These are phyloP conservation scores for Lodderomyces theae DNA, from an alignment of 1,139 yeast genomes.

Conservation along the genomic window DNA sequence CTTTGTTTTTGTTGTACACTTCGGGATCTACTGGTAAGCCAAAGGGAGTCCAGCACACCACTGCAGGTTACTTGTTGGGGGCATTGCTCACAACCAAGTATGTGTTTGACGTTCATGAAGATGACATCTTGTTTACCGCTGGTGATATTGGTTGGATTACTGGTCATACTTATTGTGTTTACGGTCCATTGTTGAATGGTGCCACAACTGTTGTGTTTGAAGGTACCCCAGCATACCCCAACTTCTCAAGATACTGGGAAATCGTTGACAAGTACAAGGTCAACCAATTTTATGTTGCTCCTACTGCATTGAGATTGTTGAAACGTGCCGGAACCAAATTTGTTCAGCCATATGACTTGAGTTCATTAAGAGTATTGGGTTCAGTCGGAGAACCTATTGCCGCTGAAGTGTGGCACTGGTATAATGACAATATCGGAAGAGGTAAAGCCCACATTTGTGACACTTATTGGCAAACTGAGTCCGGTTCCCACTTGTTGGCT, in stretches of 20 bases:
- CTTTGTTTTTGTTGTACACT: conserved; percentile 61
- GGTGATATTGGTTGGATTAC: conserved; percentile 92
- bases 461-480: conserved; percentile 85
- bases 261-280: conserved; percentile 75
- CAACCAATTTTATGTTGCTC: conserved; percentile 85
- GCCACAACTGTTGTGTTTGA: conserved; percentile 81
- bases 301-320: conserved; percentile 80
- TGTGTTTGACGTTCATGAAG: conserved; percentile 71
- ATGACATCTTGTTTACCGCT: conserved; percentile 74
- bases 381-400: conserved; percentile 94
- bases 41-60: conserved; percentile 68
- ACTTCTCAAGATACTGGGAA: conserved; percentile 79
- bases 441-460: conserved; percentile 72
- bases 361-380: conserved; percentile 70
- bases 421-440: conserved; percentile 74
- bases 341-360: conserved; percentile 62
- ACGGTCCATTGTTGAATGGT: conserved; percentile 77
- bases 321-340: conserved; percentile 77
- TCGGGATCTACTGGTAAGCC: conserved; percentile 73
- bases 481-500: conserved; percentile 70
- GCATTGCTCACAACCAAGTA: conserved; percentile 70
- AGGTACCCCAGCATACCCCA: conserved; percentile 85
- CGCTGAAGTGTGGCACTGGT: conserved; percentile 94
- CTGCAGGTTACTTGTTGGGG: conserved; percentile 77
- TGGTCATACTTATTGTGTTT: conserved; percentile 80